Conservation (phyloP, 139 green algal genomes). For the Auxenochlorella pyrenoidosa region DNA sequence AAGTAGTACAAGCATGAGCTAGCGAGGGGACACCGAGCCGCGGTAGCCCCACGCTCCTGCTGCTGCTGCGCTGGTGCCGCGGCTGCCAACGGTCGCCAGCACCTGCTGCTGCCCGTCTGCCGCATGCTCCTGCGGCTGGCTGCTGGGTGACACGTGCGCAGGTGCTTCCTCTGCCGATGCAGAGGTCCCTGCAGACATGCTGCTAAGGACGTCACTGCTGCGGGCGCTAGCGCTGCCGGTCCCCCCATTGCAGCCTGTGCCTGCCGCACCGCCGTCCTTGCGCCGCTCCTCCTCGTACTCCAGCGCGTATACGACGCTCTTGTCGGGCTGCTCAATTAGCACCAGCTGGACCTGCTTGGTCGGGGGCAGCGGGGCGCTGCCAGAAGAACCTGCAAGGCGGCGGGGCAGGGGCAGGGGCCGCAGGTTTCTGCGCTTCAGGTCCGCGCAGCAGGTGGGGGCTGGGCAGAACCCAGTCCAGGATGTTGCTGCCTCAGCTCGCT, state of each 20-base stretch:
- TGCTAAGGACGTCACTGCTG: background rate
- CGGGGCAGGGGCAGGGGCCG: no score
- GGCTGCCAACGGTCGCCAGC: background rate
- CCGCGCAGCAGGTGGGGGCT: no score
- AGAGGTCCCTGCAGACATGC: background rate
- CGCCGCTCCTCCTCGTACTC: background rate
- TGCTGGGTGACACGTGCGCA: background rate
- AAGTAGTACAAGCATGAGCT: no score
- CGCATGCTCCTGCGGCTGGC: background rate
- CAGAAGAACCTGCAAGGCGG: no score
- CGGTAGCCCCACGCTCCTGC: background rate
- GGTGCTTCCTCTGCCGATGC: background rate
- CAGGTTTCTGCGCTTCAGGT: no score
- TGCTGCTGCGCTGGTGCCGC: background rate
- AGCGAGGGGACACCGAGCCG: no score
- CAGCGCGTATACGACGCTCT: background rate
- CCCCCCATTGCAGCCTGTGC: background rate
- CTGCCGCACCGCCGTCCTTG: background rate
- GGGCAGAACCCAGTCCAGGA: no score
- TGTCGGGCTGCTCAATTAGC: background rate
- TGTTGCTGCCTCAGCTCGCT: no score
- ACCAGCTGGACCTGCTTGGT: background rate
- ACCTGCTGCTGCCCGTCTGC: background rate
- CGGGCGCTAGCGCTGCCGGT: background rate
- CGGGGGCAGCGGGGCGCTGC: background rate